Percentiles rank a stretch among this genome's conserved stretches.
Evolutionary conservation across 179 eudicot species (phyloP).

Genomic region (Pouteria campechiana): DNA sequence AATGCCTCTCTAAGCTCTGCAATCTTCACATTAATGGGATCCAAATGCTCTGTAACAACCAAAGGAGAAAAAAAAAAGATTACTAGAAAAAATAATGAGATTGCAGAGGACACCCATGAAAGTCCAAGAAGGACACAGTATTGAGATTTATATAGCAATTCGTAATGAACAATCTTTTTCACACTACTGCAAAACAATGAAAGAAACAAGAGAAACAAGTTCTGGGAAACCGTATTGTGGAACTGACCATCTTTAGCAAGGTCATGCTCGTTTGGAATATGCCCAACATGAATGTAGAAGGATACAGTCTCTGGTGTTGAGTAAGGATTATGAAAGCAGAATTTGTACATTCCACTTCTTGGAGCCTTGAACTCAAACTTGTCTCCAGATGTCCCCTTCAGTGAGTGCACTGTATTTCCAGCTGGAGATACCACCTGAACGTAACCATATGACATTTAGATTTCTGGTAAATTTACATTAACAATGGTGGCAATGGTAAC

Average conservation of each 20-base stretch:
- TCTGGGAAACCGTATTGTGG: too few relatives aligned
- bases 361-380: constrained; percentile 89
- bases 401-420: constrained; percentile 46
- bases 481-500: too few relatives aligned
- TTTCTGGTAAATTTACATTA: not conserved
- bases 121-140: not conserved
- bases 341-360: constrained; percentile 82
- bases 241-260: constrained; percentile 94
- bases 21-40: constrained; percentile 81
- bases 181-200: not conserved
- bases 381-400: constrained; percentile 82
- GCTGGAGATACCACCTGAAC: constrained; percentile 70
- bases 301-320: constrained; percentile 82
- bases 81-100: not conserved
- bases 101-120: not conserved
- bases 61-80: not conserved
- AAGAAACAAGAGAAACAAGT: not conserved
- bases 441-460: not conserved
- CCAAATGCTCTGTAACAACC: constrained; percentile 61
- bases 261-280: constrained; percentile 75
- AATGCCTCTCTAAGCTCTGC: constrained; percentile 85
- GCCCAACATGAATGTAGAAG: constrained; percentile 91
- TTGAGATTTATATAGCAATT: not conserved
- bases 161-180: not conserved
- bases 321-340: constrained; percentile 79